phyloP scores from a whole-genome alignment of 2,329 filamentous ascomycete species.

The Hypocreales sp. region DNA sequence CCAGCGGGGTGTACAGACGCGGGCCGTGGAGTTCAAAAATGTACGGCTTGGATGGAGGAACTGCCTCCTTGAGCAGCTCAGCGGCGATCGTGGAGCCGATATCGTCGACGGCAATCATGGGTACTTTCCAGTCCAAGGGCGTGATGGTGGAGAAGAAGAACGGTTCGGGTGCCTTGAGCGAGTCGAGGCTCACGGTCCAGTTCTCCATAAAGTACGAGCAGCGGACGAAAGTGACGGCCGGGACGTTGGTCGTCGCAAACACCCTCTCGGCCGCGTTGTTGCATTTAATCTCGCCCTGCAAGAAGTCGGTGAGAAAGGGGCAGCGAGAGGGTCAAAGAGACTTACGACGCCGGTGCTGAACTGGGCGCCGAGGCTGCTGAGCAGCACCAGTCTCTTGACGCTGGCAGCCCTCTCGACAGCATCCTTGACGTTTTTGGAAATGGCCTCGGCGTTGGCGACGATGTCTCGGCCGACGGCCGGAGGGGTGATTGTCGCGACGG shows the following conservation, averaged over 20 bases:
- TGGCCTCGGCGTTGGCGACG: slow-evolving; percentile 4
- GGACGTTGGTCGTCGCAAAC: slow-evolving; percentile 5
- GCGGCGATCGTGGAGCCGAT: slow-evolving; percentile 11
- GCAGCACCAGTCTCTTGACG: slow-evolving; percentile 15
- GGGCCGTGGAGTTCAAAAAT: slow-evolving; percentile 17
- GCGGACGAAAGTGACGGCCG: slow-evolving; percentile 15
- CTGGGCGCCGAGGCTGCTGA: slow-evolving; percentile 17
- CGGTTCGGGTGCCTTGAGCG: slow-evolving; percentile 9
- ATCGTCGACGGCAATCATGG: slow-evolving; percentile 14
- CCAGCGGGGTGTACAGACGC: slow-evolving; percentile 10
- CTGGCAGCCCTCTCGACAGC: slow-evolving; percentile 9
- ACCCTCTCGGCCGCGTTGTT: slow-evolving; percentile 17
- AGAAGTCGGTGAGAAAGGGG: background rate
- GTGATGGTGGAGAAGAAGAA: slow-evolving; percentile 19
- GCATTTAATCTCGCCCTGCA: slow-evolving; percentile 19
- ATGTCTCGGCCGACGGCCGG: slow-evolving; percentile 11
- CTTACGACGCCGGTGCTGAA: slow-evolving; percentile 15
- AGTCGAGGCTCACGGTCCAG: slow-evolving; percentile 14
- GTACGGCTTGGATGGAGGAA: slow-evolving; percentile 8
- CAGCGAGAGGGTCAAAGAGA: background rate
- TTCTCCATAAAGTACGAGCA: slow-evolving; percentile 24
- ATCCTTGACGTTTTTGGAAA: slow-evolving; percentile 13
- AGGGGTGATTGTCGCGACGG: slow-evolving; percentile 16
- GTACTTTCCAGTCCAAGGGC: slow-evolving; percentile 14
- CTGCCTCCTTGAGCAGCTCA: slow-evolving; percentile 7